phyloP scores from a whole-genome alignment of 208 protist species.

The Tritrichomonas foetus region DNA sequence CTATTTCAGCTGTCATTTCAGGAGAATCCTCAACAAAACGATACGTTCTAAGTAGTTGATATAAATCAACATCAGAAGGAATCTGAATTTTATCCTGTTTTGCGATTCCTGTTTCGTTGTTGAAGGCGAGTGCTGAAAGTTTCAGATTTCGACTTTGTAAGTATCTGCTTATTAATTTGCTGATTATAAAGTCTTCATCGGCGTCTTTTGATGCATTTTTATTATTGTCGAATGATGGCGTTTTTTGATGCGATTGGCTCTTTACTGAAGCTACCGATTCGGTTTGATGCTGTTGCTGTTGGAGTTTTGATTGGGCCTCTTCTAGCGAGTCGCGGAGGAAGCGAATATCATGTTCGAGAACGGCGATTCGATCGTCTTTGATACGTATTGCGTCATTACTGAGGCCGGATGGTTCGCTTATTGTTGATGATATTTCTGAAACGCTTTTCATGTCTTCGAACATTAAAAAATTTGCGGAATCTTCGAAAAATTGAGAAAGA shows the following conservation, averaged over 20 bases:
- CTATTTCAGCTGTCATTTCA: background rate
- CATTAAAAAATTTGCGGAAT: slow-evolving; percentile 38
- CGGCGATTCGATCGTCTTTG: slow-evolving; percentile 31
- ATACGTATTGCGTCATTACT: background rate
- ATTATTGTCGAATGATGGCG: background rate
- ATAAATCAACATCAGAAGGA: background rate
- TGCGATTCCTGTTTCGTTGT: background rate
- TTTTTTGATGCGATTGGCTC: too few relatives aligned
- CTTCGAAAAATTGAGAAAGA: slow-evolving; percentile 17
- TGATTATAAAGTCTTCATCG: background rate
- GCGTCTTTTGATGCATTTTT: background rate
- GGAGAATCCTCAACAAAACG: background rate
- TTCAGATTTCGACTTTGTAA: background rate
- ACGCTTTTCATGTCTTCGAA: slow-evolving; percentile 35
- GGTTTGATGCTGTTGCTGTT: background rate
- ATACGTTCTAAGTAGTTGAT: background rate
- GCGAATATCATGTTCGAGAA: slow-evolving; percentile 23
- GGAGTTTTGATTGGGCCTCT: background rate
- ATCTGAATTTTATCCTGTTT: background rate
- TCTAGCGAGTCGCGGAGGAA: slow-evolving; percentile 25
- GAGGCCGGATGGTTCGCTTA: background rate
- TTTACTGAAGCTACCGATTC: too few relatives aligned
- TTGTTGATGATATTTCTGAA: background rate
- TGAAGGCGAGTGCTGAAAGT: background rate
- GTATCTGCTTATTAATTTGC: background rate